Base-by-base conservation (phyloP, 805 yeast species). In the Kodamaea hsintzibuensis region DNA sequence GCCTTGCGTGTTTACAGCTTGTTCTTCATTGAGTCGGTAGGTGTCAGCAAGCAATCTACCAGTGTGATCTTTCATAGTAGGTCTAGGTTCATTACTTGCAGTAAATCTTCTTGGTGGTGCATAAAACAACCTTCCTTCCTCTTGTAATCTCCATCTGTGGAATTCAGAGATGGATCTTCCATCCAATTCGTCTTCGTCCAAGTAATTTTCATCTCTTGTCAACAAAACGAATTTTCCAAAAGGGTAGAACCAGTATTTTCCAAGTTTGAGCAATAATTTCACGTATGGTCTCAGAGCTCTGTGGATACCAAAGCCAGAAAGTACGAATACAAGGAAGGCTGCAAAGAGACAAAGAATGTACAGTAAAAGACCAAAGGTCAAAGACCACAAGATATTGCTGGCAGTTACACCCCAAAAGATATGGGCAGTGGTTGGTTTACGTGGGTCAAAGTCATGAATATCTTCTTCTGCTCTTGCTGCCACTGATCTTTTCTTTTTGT, bases 391-490 rank as follows among this genome's bases (percentile, higher is more conserved):
- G 8, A 80, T 55, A 66, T 95, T 93, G 10, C 91, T 84, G 1
- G 88, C 44, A 60, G 74, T 77, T 3, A 91, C 92, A 3, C 82
- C 78, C 77, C 83, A 78, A 2, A 82, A 76, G 7, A 89, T 83
- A 3, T 72, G 81, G 74, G 57, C 81, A 67, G 50, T 79, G 8
- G 54, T 51, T 16, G 54, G 54, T 42, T 51, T 51, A 14, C 54
- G 30, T 2, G 75, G 71, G 51, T 77, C 79, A 14, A 85, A 82
- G 47, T 91, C 92, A 69, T 93, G 98, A 60, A 95, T 90, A 76
- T 95, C 99, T 57, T 88, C 88, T 55, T 90, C 96, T 1, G 98
- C 98, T 55, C 90, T 86, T 42, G 85, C 79, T 60, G 95, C 95
- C 33, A 95, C 98, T 3, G 97, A 89, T 63, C 99, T 84, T 55